Evolutionary conservation across 441 rosid genomes (phyloP), one percentile per base, ranked within the genome.

Genomic region (Caryocar brasiliense): DNA sequence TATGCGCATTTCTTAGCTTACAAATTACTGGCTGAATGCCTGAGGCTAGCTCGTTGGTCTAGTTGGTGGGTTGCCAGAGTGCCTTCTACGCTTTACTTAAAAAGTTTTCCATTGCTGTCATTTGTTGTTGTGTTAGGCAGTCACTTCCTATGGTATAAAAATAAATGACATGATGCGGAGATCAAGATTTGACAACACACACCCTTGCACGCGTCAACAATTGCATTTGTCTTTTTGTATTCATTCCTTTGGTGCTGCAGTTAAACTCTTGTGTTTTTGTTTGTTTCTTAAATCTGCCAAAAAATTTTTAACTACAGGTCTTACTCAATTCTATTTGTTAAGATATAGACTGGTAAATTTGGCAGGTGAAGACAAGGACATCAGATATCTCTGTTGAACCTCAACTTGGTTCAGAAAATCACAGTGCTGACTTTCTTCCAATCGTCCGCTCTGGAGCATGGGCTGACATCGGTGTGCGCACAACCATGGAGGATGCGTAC

Each of bases 401-500:
- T 35, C 60, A 61, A 36, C 66, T 66, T 2, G 68, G 22, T 22
- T n/a, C 57, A 47, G 77, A 62, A 56, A 75, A 67, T 61, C 58
- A 47, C 5, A 67, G 35, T 22, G n/a, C 63, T 12, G 69, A 68
- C 40, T 89, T 78, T 67, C 47, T 68, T 47, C 97, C 91, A 12
- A 49, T 48, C 46, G 58, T 83, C 34, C 97, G 91, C 21, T 89
- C 97, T 19, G 95, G 95, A 64, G 95, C 93, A 40, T 86, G 86
- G 68, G 68, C 82, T 40, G 89, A 83, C 56, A 63, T 72, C 13
- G 97, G 97, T 30, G 29, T 63, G 27, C 80, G 97, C 43, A 11
- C 75, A 19, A 75, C 45, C 46, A 89, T 89, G 97, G 95, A 89
- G 65, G 95, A 89, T 69, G 93, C 59, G 26, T 86, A 66, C 55